Conservation (phyloP, 345 rosid genomes). For the Theobroma cacao region DNA sequence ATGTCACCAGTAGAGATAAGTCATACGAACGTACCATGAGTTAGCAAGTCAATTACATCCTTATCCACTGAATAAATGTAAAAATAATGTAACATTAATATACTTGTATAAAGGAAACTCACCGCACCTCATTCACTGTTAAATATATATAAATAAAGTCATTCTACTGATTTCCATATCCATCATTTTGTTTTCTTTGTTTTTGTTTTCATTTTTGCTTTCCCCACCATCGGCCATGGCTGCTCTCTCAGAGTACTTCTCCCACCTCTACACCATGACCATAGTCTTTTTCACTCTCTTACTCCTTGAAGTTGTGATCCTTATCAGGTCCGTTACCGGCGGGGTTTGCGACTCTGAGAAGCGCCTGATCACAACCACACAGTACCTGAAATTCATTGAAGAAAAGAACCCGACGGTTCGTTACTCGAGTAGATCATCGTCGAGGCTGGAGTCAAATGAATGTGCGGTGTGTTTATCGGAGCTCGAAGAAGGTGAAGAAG, state of each 20-base stretch:
- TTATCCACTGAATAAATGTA: background rate
- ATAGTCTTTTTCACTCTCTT: constrained; percentile 34
- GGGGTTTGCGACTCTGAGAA: background rate
- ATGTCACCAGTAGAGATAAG: background rate
- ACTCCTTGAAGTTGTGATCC: constrained; percentile 21
- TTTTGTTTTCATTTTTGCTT: background rate
- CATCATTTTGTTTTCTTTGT: background rate
- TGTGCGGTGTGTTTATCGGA: constrained; percentile 48
- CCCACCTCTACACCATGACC: constrained; percentile 25
- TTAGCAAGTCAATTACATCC: background rate
- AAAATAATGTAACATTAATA: too few relatives aligned
- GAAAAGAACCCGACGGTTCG: constrained; percentile 28
- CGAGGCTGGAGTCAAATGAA: background rate
- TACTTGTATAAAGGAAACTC: background rate
- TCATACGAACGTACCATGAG: background rate
- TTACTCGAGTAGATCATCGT: constrained; percentile 7
- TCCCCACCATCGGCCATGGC: constrained; percentile 27
- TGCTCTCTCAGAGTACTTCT: constrained; percentile 28
- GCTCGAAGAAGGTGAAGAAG: constrained; percentile 38
- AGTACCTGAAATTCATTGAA: constrained; percentile 38
- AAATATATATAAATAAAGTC: background rate
- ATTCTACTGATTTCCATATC: background rate
- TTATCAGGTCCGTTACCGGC: constrained; percentile 27
- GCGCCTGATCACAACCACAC: constrained; percentile 23
- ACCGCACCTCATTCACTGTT: background rate